Evolutionary conservation across 306 rosid genomes (phyloP), one percentile per base, ranked within the genome.

Genomic region (Psophocarpus tetragonolobus): DNA sequence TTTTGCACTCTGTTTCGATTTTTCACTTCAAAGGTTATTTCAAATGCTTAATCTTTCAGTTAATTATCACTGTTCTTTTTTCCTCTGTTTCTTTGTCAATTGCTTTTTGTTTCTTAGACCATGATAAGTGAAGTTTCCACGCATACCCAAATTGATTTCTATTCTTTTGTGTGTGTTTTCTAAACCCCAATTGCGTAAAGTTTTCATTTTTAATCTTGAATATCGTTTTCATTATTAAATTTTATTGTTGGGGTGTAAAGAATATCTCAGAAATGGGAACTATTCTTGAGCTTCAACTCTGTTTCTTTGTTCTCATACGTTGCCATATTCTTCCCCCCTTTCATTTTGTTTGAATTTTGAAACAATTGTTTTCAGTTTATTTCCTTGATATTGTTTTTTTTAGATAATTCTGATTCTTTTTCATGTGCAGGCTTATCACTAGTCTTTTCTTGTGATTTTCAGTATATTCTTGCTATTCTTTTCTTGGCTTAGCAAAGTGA

Each of bases 371-470:
- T 41, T n/a, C 29, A 3, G 44, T 48, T 48, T 30, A 14, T 69
- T 26, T 71, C 20, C 30, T 71, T 42, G 38, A 4, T 68, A 14
- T 23, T 68, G 0, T 26, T 13, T 68, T 45, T 45, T 15, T 41
- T 72, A n/a, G n/a, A n/a, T n/a, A n/a, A 6, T 51, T 74, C 6
- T 66, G 35, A 39, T 66, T 66, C 35, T 38, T 66, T 51, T 11
- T 61, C 33, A 54, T 38, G 45, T 35, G 9, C 39, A 63, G 27
- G 56, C 6, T 36, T 23, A 10, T 60, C 14, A 74, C 18, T 41
- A 60, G 10, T 14, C 27, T 35, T 48, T 75, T 35, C 23, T 62
- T 54, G 70, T 68, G 61, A 70, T 33, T 60, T n/a, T 56, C 70
- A 38, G 48, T 53, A 24, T 50, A 48, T 18, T 64, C 65, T 6